Evolutionary conservation across 805 yeast species (phyloP).

Genomic region (Kazachstania kunashirensis): DNA sequence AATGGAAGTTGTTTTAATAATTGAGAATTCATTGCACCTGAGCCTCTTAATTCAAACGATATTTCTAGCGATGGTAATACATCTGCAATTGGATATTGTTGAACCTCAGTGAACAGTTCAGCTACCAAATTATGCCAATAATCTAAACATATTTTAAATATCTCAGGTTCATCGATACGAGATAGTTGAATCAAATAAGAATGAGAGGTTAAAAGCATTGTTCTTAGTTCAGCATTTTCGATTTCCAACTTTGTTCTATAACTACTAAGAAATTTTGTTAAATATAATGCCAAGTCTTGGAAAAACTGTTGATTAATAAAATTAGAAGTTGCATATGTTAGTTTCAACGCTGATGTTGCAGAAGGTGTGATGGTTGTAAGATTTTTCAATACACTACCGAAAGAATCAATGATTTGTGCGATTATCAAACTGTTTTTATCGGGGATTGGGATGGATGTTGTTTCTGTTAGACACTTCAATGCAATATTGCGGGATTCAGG

Average conservation of each 20-base stretch:
- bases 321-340: conserved; percentile 60
- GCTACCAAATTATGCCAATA: conserved; percentile 82
- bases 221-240: conserved; percentile 37
- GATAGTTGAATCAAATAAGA: conserved; percentile 73
- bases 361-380: conserved; percentile 58
- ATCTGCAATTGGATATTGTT: conserved; percentile 48
- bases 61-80: conserved; percentile 36
- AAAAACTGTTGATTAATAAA: conserved; percentile 81
- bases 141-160: conserved; percentile 88
- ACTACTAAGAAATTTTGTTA: conserved; percentile 68
- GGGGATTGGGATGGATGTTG: conserved; percentile 53
- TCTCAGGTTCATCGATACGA: conserved; percentile 82
- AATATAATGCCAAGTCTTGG: conserved; percentile 88
- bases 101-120: conserved; percentile 75
- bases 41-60: conserved; percentile 32
- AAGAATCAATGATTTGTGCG: conserved; percentile 49
- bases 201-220: conserved; percentile 59
- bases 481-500: conserved; percentile 70
- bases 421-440: conserved; percentile 32
- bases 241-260: conserved; percentile 57
- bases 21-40: conserved; percentile 82
- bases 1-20: conserved; percentile 63
- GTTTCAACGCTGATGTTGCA: conserved; percentile 49
- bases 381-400: conserved; percentile 58
- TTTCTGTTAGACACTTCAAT: conserved; percentile 85